Conservation (phyloP, 2,329 filamentous ascomycete genomes). For the Phyllosticta citriasiana region DNA sequence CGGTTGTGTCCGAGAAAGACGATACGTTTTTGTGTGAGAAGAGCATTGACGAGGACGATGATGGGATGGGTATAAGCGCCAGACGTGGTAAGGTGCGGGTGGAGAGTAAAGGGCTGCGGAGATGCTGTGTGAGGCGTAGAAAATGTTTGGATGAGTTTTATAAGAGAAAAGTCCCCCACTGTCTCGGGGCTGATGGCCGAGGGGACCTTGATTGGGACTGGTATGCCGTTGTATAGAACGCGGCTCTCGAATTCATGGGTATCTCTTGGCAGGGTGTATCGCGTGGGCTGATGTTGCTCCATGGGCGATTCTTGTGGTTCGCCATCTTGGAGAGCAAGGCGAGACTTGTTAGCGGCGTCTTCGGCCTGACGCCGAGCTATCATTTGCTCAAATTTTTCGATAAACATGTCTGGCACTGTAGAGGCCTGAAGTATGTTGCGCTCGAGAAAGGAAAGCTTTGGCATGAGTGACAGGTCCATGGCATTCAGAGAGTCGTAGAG, state of each 20-base stretch:
- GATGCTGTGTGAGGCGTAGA: constrained; percentile 71
- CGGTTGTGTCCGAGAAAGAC: constrained; percentile 94
- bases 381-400: constrained; percentile 96
- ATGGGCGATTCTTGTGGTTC: constrained; percentile 16
- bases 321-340: background rate
- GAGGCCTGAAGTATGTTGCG: constrained; percentile 77
- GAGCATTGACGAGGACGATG: constrained; percentile 85
- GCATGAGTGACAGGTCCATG: constrained; percentile 95
- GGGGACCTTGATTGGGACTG: constrained; percentile 92
- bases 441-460: constrained; percentile 72
- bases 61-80: constrained; percentile 86
- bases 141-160: constrained; percentile 95
- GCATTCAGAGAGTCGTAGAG: constrained; percentile 88
- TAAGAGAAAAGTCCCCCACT: constrained; percentile 92
- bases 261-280: constrained; percentile 75
- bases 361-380: constrained; percentile 70
- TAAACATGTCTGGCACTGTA: constrained; percentile 90
- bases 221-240: constrained; percentile 92
- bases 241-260: constrained; percentile 97
- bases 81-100: constrained; percentile 88
- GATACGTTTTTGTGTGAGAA: constrained; percentile 91
- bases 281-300: constrained; percentile 18
- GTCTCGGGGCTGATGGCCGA: constrained; percentile 90
- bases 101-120: constrained; percentile 73
- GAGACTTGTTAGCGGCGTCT: constrained; percentile 31